A percentile compares a stretch with the other conserved stretches of the same genome.
phyloP scores from a whole-genome alignment of 2,329 filamentous ascomycete genomes.

The Claviceps citrina region DNA sequence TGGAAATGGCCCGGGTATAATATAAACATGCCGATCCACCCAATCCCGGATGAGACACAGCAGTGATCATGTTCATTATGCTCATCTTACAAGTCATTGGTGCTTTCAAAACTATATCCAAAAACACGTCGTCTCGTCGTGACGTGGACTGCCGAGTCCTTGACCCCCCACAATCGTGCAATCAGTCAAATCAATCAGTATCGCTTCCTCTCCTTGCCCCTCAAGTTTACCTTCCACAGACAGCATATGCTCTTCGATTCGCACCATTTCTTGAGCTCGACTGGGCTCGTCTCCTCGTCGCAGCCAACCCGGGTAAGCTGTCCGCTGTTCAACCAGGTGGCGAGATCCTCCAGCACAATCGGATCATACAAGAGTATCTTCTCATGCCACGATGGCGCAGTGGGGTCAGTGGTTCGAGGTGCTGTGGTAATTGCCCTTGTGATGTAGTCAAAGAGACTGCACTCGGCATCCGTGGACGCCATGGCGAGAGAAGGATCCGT shows the following conservation, averaged over 20 bases:
- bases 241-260: slow-evolving; percentile 77
- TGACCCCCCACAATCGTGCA: too few relatives aligned
- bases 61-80: too few relatives aligned
- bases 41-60: too few relatives aligned
- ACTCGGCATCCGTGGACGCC: slow-evolving; percentile 27
- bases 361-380: slow-evolving; percentile 91
- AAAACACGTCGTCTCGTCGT: slow-evolving; percentile 1
- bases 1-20: neutral
- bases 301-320: slow-evolving; percentile 47
- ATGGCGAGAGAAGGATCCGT: slow-evolving; percentile 26
- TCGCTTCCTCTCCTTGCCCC: slow-evolving; percentile 36
- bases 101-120: neutral
- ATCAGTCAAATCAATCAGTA: slow-evolving; percentile 1
- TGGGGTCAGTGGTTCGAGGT: slow-evolving; percentile 32
- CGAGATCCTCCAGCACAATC: slow-evolving; percentile 72
- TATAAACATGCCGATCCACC: neutral
- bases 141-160: neutral
- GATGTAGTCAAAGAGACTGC: slow-evolving; percentile 35
- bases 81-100: too few relatives aligned
- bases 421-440: slow-evolving; percentile 37
- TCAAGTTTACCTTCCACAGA: slow-evolving; percentile 46
- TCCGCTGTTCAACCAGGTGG: slow-evolving; percentile 65
- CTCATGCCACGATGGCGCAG: slow-evolving; percentile 63
- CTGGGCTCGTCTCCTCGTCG: slow-evolving; percentile 46
- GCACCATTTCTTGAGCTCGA: slow-evolving; percentile 76